phyloP scores from a whole-genome alignment of 129 eudicot genomes.

The Chrysanthemum lavandulifolium region DNA sequence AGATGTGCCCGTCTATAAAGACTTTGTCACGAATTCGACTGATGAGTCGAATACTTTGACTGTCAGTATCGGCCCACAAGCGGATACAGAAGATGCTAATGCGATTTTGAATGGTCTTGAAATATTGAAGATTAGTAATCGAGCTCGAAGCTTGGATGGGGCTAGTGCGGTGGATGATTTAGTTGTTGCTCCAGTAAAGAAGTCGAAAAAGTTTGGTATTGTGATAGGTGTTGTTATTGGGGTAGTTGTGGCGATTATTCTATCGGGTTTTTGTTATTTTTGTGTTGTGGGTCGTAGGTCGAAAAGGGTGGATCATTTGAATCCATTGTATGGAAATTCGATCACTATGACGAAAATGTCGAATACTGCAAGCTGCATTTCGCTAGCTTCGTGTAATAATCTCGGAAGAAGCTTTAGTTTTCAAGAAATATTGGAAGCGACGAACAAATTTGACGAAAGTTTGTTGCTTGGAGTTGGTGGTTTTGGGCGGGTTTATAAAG shows the following conservation, averaged over 20 bases:
- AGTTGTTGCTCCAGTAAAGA: slow-evolving; percentile 35
- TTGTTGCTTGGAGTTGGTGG: slow-evolving; percentile 95
- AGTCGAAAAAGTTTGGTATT: slow-evolving; percentile 37
- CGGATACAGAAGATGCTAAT: slow-evolving; percentile 37
- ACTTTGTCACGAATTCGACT: slow-evolving; percentile 63
- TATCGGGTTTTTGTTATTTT: slow-evolving; percentile 57
- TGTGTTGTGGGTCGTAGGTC: slow-evolving; percentile 51
- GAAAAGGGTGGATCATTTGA: slow-evolving; percentile 45
- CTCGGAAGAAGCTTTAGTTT: slow-evolving; percentile 75
- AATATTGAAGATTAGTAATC: slow-evolving; percentile 86
- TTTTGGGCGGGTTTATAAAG: slow-evolving; percentile 94
- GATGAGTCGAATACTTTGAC: slow-evolving; percentile 54
- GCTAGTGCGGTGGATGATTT: slow-evolving; percentile 51
- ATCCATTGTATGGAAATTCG: slow-evolving; percentile 81
- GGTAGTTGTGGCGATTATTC: slow-evolving; percentile 41
- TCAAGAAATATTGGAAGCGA: slow-evolving; percentile 92
- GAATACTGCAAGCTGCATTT: slow-evolving; percentile 84
- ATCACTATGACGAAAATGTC: slow-evolving; percentile 71
- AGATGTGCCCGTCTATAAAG: slow-evolving; percentile 72
- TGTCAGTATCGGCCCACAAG: slow-evolving; percentile 84
- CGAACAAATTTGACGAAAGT: slow-evolving; percentile 81
- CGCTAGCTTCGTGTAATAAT: slow-evolving; percentile 59
- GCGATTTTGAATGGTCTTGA: slow-evolving; percentile 92
- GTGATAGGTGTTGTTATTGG: slow-evolving; percentile 59
- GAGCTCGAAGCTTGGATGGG: slow-evolving; percentile 76